Percentiles rank a stretch among this genome's conserved stretches.
Evolutionary conservation across 2,329 filamentous ascomycete species (phyloP).

Genomic region (Beauveria caledonica): DNA sequence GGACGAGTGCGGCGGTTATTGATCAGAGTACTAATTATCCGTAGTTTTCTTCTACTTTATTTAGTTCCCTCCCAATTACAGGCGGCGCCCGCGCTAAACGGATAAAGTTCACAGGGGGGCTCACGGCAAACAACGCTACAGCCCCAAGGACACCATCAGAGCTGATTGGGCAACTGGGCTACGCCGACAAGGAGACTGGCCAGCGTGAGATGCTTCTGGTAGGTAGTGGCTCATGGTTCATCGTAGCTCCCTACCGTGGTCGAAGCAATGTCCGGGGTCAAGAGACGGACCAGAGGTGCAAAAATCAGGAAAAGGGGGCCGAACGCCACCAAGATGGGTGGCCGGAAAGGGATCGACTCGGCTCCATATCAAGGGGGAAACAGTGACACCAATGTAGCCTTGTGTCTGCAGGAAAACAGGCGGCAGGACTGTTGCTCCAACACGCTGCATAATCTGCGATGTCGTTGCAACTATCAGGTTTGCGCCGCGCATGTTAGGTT

Average conservation of each 20-base stretch:
- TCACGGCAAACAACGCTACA: too few relatives aligned
- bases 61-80: not conserved
- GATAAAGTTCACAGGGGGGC: not conserved
- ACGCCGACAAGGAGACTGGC: not conserved
- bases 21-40: too few relatives aligned
- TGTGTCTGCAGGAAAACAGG: too few relatives aligned
- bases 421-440: too few relatives aligned
- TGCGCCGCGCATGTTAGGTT: too few relatives aligned
- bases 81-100: not conserved
- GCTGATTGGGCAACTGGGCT: too few relatives aligned
- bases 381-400: too few relatives aligned
- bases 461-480: too few relatives aligned
- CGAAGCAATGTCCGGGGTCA: not conserved
- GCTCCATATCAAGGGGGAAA: not conserved
- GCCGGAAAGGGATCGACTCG: not conserved
- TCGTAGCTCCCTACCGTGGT: not conserved
- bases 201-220: not conserved
- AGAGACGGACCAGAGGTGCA: not conserved
- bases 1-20: too few relatives aligned
- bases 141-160: too few relatives aligned
- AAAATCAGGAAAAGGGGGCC: not conserved
- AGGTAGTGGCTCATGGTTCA: not conserved
- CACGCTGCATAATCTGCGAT: too few relatives aligned
- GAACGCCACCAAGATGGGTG: not conserved
- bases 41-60: too few relatives aligned